Evolutionary conservation across 2,329 filamentous ascomycete genomes (phyloP).

Genomic region (Drechslerella dactyloides): DNA sequence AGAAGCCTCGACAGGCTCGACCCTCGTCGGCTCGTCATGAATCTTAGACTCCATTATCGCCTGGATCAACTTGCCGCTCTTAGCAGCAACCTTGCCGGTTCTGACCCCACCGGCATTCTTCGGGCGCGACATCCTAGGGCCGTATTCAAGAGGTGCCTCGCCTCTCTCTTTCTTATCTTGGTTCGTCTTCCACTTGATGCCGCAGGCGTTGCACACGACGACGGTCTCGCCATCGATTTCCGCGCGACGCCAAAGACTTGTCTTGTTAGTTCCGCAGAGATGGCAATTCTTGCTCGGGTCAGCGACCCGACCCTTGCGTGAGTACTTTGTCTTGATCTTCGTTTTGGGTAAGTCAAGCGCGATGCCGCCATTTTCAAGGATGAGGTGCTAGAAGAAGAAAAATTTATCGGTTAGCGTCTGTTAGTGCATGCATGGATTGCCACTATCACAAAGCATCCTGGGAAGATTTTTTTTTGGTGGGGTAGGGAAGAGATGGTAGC

Average conservation of each 20-base stretch:
- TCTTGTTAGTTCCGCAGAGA: slow-evolving; percentile 55
- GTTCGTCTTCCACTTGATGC: slow-evolving; percentile 56
- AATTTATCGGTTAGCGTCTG: slow-evolving; percentile 38
- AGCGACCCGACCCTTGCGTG: slow-evolving; percentile 54
- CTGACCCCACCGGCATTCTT: slow-evolving; percentile 42
- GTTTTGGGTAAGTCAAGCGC: slow-evolving; percentile 48
- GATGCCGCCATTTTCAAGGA: slow-evolving; percentile 46
- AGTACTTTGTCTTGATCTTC: slow-evolving; percentile 53
- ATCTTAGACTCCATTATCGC: slow-evolving; percentile 44
- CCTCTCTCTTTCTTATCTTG: slow-evolving; percentile 47
- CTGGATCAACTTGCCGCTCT: slow-evolving; percentile 40
- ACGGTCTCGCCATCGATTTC: slow-evolving; percentile 55
- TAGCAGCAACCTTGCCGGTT: slow-evolving; percentile 31
- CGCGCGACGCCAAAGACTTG: slow-evolving; percentile 55
- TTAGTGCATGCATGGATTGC: slow-evolving; percentile 26
- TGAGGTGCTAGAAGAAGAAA: slow-evolving; percentile 38
- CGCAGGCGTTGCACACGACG: slow-evolving; percentile 55
- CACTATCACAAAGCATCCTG: slow-evolving; percentile 22
- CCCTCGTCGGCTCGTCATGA: slow-evolving; percentile 1
- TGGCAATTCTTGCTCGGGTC: slow-evolving; percentile 55
- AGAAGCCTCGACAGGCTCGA: slow-evolving; percentile 16
- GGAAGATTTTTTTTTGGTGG: slow-evolving; percentile 35
- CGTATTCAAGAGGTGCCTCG: slow-evolving; percentile 43
- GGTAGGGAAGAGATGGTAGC: slow-evolving; percentile 31
- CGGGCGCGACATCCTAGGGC: slow-evolving; percentile 37